phyloP scores from a whole-genome alignment of 768 basidiomycete genomes.

The Macrocybe gigantea region DNA sequence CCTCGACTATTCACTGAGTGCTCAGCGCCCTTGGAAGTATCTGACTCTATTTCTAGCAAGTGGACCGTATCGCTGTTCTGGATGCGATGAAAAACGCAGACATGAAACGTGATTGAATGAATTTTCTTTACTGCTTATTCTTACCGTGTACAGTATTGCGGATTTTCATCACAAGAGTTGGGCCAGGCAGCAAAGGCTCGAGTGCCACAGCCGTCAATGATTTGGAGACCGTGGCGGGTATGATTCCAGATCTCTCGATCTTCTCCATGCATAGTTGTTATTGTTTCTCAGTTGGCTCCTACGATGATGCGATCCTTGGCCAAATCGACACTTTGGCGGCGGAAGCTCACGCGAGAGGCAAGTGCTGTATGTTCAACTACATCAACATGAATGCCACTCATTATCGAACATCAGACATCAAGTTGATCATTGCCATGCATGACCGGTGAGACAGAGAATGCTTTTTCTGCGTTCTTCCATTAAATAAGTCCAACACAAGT shows the following conservation, averaged over 20 bases:
- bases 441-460: constrained; percentile 9
- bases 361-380: neutral
- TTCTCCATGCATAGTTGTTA: neutral
- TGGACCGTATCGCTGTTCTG: constrained; percentile 11
- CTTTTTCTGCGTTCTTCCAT: neutral
- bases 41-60: constrained; percentile 3
- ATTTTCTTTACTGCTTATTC: neutral
- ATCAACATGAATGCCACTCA: neutral
- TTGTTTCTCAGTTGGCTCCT: constrained; percentile 12
- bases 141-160: constrained; percentile 11
- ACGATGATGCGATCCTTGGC: constrained; percentile 17
- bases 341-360: constrained; percentile 18
- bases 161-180: constrained; percentile 17
- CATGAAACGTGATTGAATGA: constrained; percentile 11
- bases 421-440: constrained; percentile 21
- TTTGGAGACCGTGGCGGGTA: constrained; percentile 15
- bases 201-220: constrained; percentile 16
- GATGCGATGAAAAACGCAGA: constrained; percentile 13
- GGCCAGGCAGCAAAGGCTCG: constrained; percentile 16
- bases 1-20: neutral
- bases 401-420: constrained; percentile 13
- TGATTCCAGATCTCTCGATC: neutral
- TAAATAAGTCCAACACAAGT: neutral
- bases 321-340: constrained; percentile 17
- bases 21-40: neutral